phyloP scores from a whole-genome alignment of 2,329 filamentous ascomycete species.

The Catunica adiposa region DNA sequence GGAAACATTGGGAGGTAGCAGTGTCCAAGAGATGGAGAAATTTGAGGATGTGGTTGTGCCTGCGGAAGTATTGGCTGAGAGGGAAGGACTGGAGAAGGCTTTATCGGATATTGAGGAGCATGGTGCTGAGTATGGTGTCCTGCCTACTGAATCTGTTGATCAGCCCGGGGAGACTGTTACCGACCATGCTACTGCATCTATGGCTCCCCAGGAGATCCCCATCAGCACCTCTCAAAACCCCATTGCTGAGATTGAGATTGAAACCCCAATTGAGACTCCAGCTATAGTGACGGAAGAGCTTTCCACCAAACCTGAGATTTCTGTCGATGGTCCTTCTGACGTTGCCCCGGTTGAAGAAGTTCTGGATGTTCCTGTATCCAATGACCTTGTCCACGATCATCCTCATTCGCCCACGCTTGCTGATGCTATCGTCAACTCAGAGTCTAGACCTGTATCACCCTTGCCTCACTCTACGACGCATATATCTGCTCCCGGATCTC shows the following conservation, averaged over 20 bases:
- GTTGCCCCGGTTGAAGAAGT: too few relatives aligned
- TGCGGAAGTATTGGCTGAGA: neutral
- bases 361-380: neutral
- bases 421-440: neutral
- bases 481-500: too few relatives aligned
- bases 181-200: too few relatives aligned
- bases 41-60: neutral
- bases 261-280: neutral
- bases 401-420: neutral
- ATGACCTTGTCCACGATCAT: too few relatives aligned
- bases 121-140: neutral
- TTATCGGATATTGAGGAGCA: neutral
- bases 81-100: constrained; percentile 12
- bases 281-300: neutral
- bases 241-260: neutral
- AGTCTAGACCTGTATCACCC: too few relatives aligned
- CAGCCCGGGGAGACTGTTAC: neutral
- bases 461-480: too few relatives aligned
- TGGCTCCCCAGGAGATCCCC: too few relatives aligned
- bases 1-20: neutral
- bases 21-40: neutral
- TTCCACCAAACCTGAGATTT: neutral
- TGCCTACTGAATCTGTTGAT: neutral
- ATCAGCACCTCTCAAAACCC: too few relatives aligned
- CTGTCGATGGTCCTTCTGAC: too few relatives aligned